Base-by-base conservation (phyloP, 2,329 filamentous ascomycete species). In the Plenodomus tracheiphilus region DNA sequence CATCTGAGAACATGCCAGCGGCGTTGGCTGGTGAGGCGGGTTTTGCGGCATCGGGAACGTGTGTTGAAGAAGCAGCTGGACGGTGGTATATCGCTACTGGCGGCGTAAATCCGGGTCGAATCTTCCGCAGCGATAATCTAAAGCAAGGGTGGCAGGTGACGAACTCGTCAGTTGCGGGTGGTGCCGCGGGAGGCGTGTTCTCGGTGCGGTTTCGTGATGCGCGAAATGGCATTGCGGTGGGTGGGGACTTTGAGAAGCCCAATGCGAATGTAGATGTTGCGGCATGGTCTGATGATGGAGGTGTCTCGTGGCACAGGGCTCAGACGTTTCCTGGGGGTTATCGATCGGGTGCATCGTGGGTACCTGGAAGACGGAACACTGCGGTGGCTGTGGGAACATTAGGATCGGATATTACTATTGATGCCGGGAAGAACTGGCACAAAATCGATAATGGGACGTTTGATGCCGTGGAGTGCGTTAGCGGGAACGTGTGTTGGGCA, bases 21-120 rank as follows among this genome's bases (percentile, higher is more conserved):
- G 64, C 64, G 3, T 40, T 66, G 17, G 38, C 32, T 1, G 62
- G 61, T 7, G 65, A 68, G 21, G 58, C 51, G 8, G 64, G 54
- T 7, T 66, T 68, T 19, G 64, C 64, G 2, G 64, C 64, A 2
- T 61, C 56, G 10, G 64, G 65, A 6, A 65, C 64, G 4, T 68
- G 65, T 28, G 50, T 68, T 9, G 61, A 62, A 39, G 58, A 62
- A 20, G 55, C 56, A 18, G 62, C 62, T 3, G 61, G 62, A 2
- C 53, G 61, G 4, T 66, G 64, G 64, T 66, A 66, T 19, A 50
- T 68, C 36, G 62, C 62, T 10, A 58, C 57, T 4, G 65, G 64
- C 7, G 65, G 64, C 4, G 59, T 61, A 9, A 43, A 64, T 32
- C 61, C 62, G 0, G 65, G 62, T 19, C 60, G 61, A 3, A 56